Percentiles rank a stretch among this genome's conserved stretches.
phyloP scores from a whole-genome alignment of 192 early-diverging fungal genomes.

The Martensiomyces pterosporus region DNA sequence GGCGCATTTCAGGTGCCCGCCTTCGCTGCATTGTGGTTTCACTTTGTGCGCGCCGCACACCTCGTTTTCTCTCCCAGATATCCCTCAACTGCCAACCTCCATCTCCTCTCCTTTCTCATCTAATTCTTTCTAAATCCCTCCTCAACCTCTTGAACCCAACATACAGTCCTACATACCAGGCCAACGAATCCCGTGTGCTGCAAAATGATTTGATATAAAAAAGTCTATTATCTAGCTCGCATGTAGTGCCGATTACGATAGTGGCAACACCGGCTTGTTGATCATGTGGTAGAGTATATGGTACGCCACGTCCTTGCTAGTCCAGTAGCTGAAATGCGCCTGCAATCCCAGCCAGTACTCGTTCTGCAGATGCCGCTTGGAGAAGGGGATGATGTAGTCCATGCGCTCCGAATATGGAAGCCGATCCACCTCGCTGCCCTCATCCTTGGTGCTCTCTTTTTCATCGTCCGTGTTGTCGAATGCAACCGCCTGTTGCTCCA shows the following conservation, averaged over 20 bases:
- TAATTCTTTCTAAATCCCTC: neutral
- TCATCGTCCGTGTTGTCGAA: neutral
- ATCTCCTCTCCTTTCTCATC: neutral
- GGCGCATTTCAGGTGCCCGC: too few relatives aligned
- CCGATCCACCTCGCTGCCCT: neutral
- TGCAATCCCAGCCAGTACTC: slow-evolving; percentile 52
- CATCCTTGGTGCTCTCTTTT: neutral
- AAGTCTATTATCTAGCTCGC: too few relatives aligned
- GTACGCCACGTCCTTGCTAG: slow-evolving; percentile 36
- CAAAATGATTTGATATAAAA: too few relatives aligned
- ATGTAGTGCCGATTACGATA: too few relatives aligned
- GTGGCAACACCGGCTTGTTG: slow-evolving; percentile 13
- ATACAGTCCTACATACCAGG: too few relatives aligned
- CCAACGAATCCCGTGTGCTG: too few relatives aligned
- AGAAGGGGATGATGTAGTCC: slow-evolving; percentile 49
- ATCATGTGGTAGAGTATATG: slow-evolving; percentile 46
- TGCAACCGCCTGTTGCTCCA: too few relatives aligned
- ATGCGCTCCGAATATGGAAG: slow-evolving; percentile 47
- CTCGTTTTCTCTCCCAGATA: too few relatives aligned
- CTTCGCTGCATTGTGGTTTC: too few relatives aligned
- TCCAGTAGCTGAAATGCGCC: slow-evolving; percentile 49
- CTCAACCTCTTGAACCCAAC: too few relatives aligned
- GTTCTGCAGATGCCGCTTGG: slow-evolving; percentile 41
- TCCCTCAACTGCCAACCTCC: too few relatives aligned
- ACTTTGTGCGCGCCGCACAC: too few relatives aligned